These are phyloP conservation scores for Melanogaster broomeanus DNA, from an alignment of 768 basidiomycete species.

Conservation along the genomic window DNA sequence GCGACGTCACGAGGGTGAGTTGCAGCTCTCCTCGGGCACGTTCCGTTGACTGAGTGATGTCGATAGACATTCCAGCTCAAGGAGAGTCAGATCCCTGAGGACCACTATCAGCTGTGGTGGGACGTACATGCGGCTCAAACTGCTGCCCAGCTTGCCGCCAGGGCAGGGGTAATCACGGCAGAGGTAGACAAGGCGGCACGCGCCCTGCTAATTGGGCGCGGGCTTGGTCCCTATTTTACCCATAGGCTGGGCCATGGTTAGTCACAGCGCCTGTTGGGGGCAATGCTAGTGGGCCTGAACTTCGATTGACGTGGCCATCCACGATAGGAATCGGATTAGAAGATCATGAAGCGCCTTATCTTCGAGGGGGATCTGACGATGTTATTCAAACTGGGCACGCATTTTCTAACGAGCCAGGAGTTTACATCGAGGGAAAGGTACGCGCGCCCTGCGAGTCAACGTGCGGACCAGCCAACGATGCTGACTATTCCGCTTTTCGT, in stretches of 20 bases:
- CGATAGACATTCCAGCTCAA: conserved; percentile 65
- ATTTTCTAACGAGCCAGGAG: conserved; percentile 82
- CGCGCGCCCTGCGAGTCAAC: conserved; percentile 9
- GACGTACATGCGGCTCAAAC: conserved; percentile 65
- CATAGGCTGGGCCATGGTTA: conserved; percentile 81
- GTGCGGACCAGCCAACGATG: conserved; percentile 1
- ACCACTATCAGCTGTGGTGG: conserved; percentile 62
- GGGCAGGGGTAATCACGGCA: conserved; percentile 49
- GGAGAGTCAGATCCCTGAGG: conserved; percentile 51
- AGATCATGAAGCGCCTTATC: conserved; percentile 79
- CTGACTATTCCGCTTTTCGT: conserved; percentile 11
- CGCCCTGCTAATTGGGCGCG: conserved; percentile 39
- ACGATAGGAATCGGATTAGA: conserved; percentile 77
- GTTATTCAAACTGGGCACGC: conserved; percentile 64
- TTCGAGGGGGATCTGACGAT: conserved; percentile 66
- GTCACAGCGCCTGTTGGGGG: conserved; percentile 16
- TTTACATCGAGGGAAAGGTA: conserved; percentile 72
- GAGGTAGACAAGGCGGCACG: conserved; percentile 68
- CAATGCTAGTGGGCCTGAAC: conserved; percentile 9
- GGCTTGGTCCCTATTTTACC: conserved; percentile 66
- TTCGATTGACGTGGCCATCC: conserved; percentile 11
- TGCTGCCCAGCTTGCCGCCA: conserved; percentile 49
- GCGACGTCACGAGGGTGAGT: conserved; percentile 77
- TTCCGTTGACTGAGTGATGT: not conserved
- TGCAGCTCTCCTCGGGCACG: not conserved